phyloP scores from a whole-genome alignment of 495 filamentous ascomycete genomes.

The Penicillium flavigenum region DNA sequence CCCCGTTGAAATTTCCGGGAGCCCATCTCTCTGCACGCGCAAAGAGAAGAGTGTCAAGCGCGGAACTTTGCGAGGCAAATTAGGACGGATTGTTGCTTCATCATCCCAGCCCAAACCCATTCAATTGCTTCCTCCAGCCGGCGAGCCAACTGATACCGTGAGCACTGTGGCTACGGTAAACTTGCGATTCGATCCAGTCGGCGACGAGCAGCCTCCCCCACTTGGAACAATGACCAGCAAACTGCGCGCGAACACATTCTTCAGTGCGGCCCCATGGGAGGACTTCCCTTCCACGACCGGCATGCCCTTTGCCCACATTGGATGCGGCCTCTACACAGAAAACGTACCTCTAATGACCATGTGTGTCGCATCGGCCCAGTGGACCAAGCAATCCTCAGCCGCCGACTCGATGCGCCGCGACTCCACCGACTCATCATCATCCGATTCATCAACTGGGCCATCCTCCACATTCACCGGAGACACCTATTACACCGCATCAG shows the following conservation, averaged over 20 bases:
- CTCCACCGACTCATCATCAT: conserved; percentile 51
- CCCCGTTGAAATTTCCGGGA: conserved; percentile 62
- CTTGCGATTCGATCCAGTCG: conserved; percentile 72
- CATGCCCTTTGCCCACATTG: conserved; percentile 42
- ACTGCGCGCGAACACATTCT: conserved; percentile 75
- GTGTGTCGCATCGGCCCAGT: conserved; percentile 62
- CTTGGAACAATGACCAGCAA: conserved; percentile 67
- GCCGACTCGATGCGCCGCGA: conserved; percentile 50
- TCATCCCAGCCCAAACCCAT: conserved; percentile 71
- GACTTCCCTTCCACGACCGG: conserved; percentile 37
- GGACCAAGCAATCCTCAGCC: conserved; percentile 54
- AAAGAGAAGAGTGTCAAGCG: conserved; percentile 77
- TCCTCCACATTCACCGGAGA: conserved; percentile 42
- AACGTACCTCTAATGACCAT: conserved; percentile 62
- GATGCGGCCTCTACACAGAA: conserved; percentile 65
- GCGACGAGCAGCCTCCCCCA: conserved; percentile 61
- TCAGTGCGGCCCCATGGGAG: conserved; percentile 59
- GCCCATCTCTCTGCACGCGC: conserved; percentile 63
- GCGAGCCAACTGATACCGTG: conserved; percentile 34
- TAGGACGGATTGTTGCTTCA: conserved; percentile 71
- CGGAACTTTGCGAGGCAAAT: conserved; percentile 72
- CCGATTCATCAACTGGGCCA: conserved; percentile 35
- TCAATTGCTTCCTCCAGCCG: conserved; percentile 52
- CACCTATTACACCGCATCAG: conserved; percentile 62
- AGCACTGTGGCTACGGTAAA: conserved; percentile 65